Percentiles rank a stretch among this genome's conserved stretches.
phyloP scores from a whole-genome alignment of 2,329 filamentous ascomycete species.

The Fusarium pilosicola region DNA sequence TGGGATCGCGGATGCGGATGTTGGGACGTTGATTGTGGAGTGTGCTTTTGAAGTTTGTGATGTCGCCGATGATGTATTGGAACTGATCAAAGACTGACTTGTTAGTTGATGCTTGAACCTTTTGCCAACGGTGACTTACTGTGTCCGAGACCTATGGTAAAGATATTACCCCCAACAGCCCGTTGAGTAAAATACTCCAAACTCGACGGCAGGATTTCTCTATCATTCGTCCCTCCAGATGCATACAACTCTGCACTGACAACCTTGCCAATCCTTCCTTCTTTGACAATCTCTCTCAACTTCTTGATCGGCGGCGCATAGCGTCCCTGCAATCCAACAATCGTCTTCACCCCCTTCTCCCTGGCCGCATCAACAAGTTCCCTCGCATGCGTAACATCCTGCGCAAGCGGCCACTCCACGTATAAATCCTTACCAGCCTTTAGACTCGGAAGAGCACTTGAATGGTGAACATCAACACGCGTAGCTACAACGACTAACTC shows the following conservation, averaged over 20 bases:
- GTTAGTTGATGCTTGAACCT: background rate
- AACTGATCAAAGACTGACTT: conserved; percentile 56
- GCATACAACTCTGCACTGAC: conserved; percentile 60
- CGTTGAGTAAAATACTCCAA: conserved; percentile 61
- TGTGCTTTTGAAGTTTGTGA: conserved; percentile 51
- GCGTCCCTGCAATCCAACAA: conserved; percentile 64
- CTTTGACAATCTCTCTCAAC: conserved; percentile 56
- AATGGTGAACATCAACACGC: conserved; percentile 63
- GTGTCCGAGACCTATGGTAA: conserved; percentile 56
- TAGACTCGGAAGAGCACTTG: conserved; percentile 57
- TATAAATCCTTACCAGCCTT: conserved; percentile 63
- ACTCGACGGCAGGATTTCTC: conserved; percentile 46
- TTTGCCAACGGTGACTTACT: conserved; percentile 41
- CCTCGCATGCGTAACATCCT: conserved; percentile 52
- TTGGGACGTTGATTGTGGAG: conserved; percentile 58
- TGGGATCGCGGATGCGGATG: conserved; percentile 48
- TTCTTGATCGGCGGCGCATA: conserved; percentile 56
- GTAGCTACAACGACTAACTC: conserved; percentile 66
- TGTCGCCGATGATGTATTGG: conserved; percentile 58
- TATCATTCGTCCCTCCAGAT: conserved; percentile 49
- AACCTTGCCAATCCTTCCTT: conserved; percentile 61
- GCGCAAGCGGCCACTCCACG: conserved; percentile 68
- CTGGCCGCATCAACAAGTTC: conserved; percentile 53
- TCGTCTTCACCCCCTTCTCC: conserved; percentile 49
- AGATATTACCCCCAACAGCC: conserved; percentile 57